These are phyloP conservation scores for Monosporozyma yasuniensis DNA, from an alignment of 805 yeast species.

Conservation along the genomic window DNA sequence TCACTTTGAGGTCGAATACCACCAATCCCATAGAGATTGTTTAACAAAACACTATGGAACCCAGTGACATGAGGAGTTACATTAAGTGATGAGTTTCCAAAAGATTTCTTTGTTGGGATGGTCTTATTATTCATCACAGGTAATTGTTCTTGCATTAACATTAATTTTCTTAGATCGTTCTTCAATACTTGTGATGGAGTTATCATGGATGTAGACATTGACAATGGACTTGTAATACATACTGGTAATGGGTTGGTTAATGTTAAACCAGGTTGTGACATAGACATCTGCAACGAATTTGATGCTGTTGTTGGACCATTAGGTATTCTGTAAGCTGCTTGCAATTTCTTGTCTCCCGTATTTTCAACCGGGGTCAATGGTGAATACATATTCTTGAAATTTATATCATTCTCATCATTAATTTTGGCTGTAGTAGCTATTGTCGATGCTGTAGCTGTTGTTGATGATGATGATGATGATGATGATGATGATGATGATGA, in stretches of 20 bases:
- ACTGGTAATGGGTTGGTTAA: background rate
- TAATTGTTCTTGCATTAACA: background rate
- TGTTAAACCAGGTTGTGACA: background rate
- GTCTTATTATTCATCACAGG: background rate
- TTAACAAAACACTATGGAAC: constrained; percentile 7
- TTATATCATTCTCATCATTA: background rate
- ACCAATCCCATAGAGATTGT: constrained; percentile 8
- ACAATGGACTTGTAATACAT: background rate
- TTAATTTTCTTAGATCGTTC: constrained; percentile 5
- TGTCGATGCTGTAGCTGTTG: background rate
- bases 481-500: background rate
- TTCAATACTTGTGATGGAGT: constrained; percentile 7
- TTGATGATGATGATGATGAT: background rate
- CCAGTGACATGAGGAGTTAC: constrained; percentile 2
- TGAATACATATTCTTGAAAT: background rate
- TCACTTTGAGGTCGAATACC: background rate
- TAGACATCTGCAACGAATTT: constrained; percentile 1
- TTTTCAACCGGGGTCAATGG: background rate
- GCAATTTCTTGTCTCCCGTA: background rate
- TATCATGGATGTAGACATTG: background rate
- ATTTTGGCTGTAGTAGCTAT: background rate
- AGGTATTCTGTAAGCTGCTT: background rate
- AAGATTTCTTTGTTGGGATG: background rate
- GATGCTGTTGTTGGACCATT: background rate
- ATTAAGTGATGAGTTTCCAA: background rate